Base-by-base conservation (phyloP, 305 asterid species). In the Fraxinus ornus region DNA sequence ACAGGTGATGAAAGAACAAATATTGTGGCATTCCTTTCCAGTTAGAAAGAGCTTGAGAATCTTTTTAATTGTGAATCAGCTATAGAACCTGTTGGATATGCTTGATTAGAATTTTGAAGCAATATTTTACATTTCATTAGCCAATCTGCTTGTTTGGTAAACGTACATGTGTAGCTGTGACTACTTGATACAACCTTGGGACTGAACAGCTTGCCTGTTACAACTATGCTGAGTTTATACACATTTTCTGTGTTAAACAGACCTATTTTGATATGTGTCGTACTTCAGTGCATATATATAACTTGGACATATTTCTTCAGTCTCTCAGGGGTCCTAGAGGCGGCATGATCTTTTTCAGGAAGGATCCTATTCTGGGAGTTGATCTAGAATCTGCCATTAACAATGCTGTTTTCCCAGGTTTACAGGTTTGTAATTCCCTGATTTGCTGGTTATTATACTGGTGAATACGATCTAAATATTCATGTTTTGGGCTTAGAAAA, bases 311-410 rank as follows among this genome's bases (percentile, higher is more conserved):
- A 26, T 79, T 81, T 88, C 82, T 88, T 64, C 89, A 96, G 99
- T 94, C 98, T 80, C 93, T 94, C 78, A 91, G 99, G 88, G 98
- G 99, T 57, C 98, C 98, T 9, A 92, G 99, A 86, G 99, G 99
- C 36, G 98, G 98, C 84, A 94, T 96, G 98, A 96, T 96, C 81
- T 96, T 96, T 85, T 96, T 94, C 94, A 92, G 82, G 90, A 94
- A 92, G 88, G 95, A 92, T 78, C 97, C 98, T 79, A 89, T 94
- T 88, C 88, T 91, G 24, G 98, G 98, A 72, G 89, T 91, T 73
- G 95, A 93, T 82, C 87, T 96, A 78, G 98, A 96, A 86, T 73
- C 98, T 64, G 94, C 97, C 77, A 91, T 96, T 76, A 96, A 96
- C 81, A 94, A 94, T 85, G 98, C 99, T 52, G 98, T 94, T 79